phyloP scores from a whole-genome alignment of 768 basidiomycete genomes.

The Rhizopogon sp. region DNA sequence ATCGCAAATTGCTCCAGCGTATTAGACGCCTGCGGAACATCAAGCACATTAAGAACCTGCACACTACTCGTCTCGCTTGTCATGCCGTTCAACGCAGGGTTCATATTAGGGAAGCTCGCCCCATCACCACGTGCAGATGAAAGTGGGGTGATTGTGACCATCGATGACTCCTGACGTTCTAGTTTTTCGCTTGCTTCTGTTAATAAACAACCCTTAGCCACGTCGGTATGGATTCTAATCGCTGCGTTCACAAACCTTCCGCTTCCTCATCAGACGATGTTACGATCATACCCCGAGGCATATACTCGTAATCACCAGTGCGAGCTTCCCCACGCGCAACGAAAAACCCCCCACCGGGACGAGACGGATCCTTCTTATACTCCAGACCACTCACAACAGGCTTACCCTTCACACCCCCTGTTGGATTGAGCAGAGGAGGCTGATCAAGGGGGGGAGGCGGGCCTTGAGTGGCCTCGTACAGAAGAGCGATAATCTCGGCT shows the following conservation, averaged over 20 bases:
- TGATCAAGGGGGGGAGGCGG: conserved; percentile 48
- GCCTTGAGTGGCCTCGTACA: conserved; percentile 94
- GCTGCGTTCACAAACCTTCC: conserved; percentile 42
- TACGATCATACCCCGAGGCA: conserved; percentile 55
- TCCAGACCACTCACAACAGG: conserved; percentile 50
- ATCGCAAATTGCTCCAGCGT: conserved; percentile 60
- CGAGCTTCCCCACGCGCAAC: conserved; percentile 51
- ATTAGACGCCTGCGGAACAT: conserved; percentile 49
- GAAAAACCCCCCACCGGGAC: conserved; percentile 86
- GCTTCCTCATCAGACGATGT: conserved; percentile 39
- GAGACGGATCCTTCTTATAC: conserved; percentile 74
- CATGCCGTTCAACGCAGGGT: conserved; percentile 65
- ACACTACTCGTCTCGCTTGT: conserved; percentile 41
- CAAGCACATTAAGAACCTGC: conserved; percentile 74
- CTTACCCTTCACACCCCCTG: conserved; percentile 60
- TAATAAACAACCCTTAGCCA: conserved; percentile 1
- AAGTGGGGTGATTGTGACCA: conserved; percentile 57
- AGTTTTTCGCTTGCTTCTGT: conserved; percentile 12
- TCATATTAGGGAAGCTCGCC: conserved; percentile 51
- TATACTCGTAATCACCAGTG: conserved; percentile 43
- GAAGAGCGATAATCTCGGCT: conserved; percentile 84
- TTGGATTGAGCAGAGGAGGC: conserved; percentile 70
- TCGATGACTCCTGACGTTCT: conserved; percentile 26
- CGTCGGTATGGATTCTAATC: conserved; percentile 8
- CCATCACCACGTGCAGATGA: conserved; percentile 21